Percentiles rank a stretch among this genome's conserved stretches.
Evolutionary conservation across 768 basidiomycete genomes (phyloP).

Genomic region (Mycena pura): DNA sequence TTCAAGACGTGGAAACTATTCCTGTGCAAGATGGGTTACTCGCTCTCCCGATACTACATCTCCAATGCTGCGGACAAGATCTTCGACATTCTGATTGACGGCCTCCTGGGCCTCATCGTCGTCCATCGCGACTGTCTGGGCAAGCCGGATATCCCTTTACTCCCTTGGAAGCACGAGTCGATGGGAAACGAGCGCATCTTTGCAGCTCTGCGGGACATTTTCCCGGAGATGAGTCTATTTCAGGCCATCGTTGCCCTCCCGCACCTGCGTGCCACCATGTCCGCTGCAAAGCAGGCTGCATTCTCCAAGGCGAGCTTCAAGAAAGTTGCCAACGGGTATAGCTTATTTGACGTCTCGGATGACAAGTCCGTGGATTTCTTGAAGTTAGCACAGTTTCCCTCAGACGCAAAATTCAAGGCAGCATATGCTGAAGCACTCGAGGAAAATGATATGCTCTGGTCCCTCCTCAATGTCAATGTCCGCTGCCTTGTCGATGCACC

Average conservation of each 20-base stretch:
- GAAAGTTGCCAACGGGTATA: not conserved
- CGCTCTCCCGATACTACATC: constrained; percentile 7
- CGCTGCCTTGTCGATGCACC: not conserved
- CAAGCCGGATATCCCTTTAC: not conserved
- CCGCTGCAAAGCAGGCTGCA: not conserved
- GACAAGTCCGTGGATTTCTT: not conserved
- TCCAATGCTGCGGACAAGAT: constrained; percentile 1
- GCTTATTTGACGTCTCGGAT: not conserved
- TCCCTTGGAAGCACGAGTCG: constrained; percentile 3
- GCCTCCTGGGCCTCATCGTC: not conserved
- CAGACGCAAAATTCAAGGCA: not conserved
- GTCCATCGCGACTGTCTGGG: constrained; percentile 8
- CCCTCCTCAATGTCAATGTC: not conserved
- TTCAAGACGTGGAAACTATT: constrained; percentile 5
- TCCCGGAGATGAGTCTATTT: constrained; percentile 7
- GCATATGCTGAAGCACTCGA: not conserved
- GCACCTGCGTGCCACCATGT: not conserved
- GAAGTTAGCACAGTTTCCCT: not conserved
- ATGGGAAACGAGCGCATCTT: constrained; percentile 4
- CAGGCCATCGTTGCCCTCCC: not conserved
- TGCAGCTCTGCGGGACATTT: not conserved
- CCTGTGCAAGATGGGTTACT: constrained; percentile 1
- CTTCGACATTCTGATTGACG: constrained; percentile 7
- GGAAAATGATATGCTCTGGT: not conserved
- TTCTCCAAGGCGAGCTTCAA: too few species aligned